Base-by-base conservation (phyloP, 2,329 filamentous ascomycete genomes). In the Penicillium sp. region DNA sequence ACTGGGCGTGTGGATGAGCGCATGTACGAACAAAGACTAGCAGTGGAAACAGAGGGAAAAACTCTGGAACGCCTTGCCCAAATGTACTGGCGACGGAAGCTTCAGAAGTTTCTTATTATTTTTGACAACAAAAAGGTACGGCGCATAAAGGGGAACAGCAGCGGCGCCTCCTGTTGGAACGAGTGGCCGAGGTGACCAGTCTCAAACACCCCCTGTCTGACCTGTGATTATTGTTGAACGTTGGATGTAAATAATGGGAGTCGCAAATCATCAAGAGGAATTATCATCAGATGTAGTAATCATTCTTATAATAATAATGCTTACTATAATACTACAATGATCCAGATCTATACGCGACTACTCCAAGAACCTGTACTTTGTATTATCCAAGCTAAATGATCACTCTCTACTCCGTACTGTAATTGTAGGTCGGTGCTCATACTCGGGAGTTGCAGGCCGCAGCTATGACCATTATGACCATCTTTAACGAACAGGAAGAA, bases 111-210 rank as follows among this genome's bases (percentile, higher is more conserved):
- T 37, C 8, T 24, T 37, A 5, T 37, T 37, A 13, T 37, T 37
- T 37, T 13, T 37, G 13, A 37, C 12, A 37, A 37, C 12, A 37
- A 49, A 49, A 49, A 30, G 45, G 50, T 53, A 35, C 35, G 19
- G 19, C 33, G 33, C 33, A 38, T 54, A 53, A 53, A 19, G 35
- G 51, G 33, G 28, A 35, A 30, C 5, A 30, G 30, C 49, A 19
- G 10, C 49, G 30, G 30, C 37, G 53, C 26, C 19, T 55, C 37
- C 22, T 55, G 53, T 55, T 30, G 53, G 53, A 33, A 40, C 24
- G 33, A 28, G 37, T 55, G 64, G 38, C 47, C 40, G 53, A 65
- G 51, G 49, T 66, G 64, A 65, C 58, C 24, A 63, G 62, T 68
- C 65, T 63, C 61, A 66, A 64, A 45, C 51, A 50, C 44, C 53